Evolutionary conservation across 352 stramenopile species (phyloP), one percentile per base, ranked within the genome.

Genomic region (Thraustotheca clavata): DNA sequence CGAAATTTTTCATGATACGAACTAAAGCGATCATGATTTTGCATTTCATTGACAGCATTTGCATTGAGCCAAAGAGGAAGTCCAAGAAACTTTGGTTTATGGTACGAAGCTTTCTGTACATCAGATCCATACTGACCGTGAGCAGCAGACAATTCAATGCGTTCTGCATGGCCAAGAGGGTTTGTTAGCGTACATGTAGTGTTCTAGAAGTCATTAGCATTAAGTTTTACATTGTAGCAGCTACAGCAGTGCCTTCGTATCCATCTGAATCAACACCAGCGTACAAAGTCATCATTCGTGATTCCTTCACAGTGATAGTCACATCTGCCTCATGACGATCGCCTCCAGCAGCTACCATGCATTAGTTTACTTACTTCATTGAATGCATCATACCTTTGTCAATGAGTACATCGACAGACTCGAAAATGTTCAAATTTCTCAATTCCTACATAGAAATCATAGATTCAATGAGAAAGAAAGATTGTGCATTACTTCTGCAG

Each of bases 1-100:
- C 82, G 81, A 66, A 93, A 85, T 67, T 88, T 90, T 46, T 96
- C 87, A 59, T 83, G 92, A 76, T 94, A 96, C 40, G 87, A 96
- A 67, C 84, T 93, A 50, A 89, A 67, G 47, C 85, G 86, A 47
- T 93, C 87, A 69, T 92, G 80, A 68, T 88, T 94, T 55, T 89
- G 79, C n/a, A 94, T 72, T 62, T 93, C 86, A 69, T 94, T 94
- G 31, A 76, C 77, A 18, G 73, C 84, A 12, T 79, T 76, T 7
- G 82, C 84, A 46, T 79, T 88, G 63, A 96, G 72, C 39, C 84
- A 93, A 38, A 92, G 62, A 24, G 86, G 83, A 29, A 93, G 47
- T 11, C 87, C 87, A 59, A 91, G 73, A 72, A 96, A 93, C 24
- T 82, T 84, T 22, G 87, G 87, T 73, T 94, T 94, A 59, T 88